Evolutionary conservation across 2,329 filamentous ascomycete genomes (phyloP), one percentile per base, ranked within the genome.

Genomic region (Scleromitrula shiraiana): DNA sequence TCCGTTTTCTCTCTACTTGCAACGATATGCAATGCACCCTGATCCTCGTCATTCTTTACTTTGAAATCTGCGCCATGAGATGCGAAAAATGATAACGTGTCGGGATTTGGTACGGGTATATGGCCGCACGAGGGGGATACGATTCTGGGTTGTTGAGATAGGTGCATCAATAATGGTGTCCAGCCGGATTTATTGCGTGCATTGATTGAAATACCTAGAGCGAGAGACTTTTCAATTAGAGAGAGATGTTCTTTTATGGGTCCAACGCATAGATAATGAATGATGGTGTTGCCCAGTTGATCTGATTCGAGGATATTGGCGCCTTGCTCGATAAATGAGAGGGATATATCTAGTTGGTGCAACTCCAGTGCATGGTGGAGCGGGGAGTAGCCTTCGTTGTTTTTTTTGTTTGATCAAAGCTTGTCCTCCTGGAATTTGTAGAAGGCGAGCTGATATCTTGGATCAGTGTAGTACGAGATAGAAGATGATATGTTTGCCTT

Each of bases 331-430:
- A 50, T 42, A 36, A 51, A 37, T 7, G 23, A 17, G n/a, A 45
- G 20, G 19, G 27, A 19, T 4, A 27, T 41, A 20, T 19, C 26
- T 12, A 49, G 3, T 8, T 29, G 24, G 12, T 14, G 7, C 12
- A 24, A n/a, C 6, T 29, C 4, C 2, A 52, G 15, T 17, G 52
- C 47, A 12, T 30, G 35, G 30, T 46, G 50, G 4, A 51, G 27
- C 15, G 53, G 53, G 9, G 50, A 45, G 24, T 23, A 50, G 2
- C 52, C 53, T 7, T 17, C 35, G 19, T 51, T 49, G 29, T 56
- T 39, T 36, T 49, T n/a, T 54, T 22, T 54, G 41, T n/a, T 29
- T 19, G 3, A 51, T 17, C 5, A 38, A 35, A 32, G 8, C 41
- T 8, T 17, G 24, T 7, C 38, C 24, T 12, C 33, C 33, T 8